Evolutionary conservation across 2,329 filamentous ascomycete genomes (phyloP), one percentile per base, ranked within the genome.

Genomic region (Sporothrix curviconia): DNA sequence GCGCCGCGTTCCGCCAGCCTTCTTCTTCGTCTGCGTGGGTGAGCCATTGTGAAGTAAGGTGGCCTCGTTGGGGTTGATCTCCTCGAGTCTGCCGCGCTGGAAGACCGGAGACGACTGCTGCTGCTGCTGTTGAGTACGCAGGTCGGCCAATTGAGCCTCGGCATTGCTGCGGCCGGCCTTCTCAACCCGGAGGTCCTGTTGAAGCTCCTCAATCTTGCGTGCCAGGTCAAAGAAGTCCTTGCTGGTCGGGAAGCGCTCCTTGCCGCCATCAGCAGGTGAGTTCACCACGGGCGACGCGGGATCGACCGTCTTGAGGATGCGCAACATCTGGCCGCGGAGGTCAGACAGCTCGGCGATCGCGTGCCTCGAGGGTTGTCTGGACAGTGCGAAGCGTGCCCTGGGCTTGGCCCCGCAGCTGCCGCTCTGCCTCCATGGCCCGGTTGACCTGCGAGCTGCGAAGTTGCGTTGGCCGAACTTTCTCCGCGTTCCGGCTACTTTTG

Each of bases 401-500:
- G 11, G 91, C 89, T 69, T 96, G 92, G 2, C 78, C 82, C 37
- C 90, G 87, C 56, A 95, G 76, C 66, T 96, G 92, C 50, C 89
- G 82, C 71, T 97, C 92, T 1, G 91, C 92, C 66, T 97, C 94
- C 22, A 96, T 82, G 56, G 87, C 94, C 32, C 92, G 84, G 66
- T 96, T 95, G 14, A 85, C 85, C 69, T 97, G 91, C 90, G 28
- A 97, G 78, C 68, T 97, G 91, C 22, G 88, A 83, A 7, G 86
- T 89, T 59, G 87, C 81, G 36, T 84, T 87, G 0, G 90, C 95
- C 17, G 90, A 86, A 85, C 82, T 70, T 96, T 95, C 72, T 97
- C 92, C 4, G 92, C 92, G 68, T 89, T 94, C 59, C 92, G 85
- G 67, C 86, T 94, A 19, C 85, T 84, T 74, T 96, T 95, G 67